Conservation (phyloP, 768 basidiomycete genomes). For the Tricholoma flavovirens region DNA sequence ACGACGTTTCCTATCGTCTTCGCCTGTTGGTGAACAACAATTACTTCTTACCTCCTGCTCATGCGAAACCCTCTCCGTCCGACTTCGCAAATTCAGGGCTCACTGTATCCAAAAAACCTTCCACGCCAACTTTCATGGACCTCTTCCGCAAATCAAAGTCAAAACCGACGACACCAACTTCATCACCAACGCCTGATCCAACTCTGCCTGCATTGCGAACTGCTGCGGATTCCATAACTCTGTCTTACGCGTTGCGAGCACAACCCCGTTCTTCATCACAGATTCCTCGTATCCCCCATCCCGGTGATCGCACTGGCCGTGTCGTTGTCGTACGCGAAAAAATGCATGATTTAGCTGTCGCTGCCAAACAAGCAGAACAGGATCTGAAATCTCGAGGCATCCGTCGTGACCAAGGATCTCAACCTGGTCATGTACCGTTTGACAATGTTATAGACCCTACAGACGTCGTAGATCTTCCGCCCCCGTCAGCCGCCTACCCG, state of each 20-base stretch:
- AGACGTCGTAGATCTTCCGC: constrained; percentile 75
- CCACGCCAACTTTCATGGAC: constrained; percentile 59
- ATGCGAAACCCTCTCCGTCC: constrained; percentile 70
- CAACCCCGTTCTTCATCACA: constrained; percentile 34
- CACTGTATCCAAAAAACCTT: constrained; percentile 39
- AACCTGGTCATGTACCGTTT: constrained; percentile 30
- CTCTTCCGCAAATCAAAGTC: constrained; percentile 66
- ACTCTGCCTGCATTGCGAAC: constrained; percentile 50
- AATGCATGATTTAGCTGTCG: constrained; percentile 62
- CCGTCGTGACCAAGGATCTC: constrained; percentile 40
- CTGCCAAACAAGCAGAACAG: constrained; percentile 71
- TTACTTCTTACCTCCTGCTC: constrained; percentile 85
- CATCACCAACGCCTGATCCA: constrained; percentile 30
- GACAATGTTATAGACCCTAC: constrained; percentile 76
- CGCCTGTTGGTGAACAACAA: constrained; percentile 81
- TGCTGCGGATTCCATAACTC: constrained; percentile 57
- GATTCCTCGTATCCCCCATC: constrained; percentile 29
- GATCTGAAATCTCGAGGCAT: constrained; percentile 57
- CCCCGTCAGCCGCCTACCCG: constrained; percentile 59
- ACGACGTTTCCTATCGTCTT: constrained; percentile 83
- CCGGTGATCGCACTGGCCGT: constrained; percentile 39
- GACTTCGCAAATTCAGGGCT: constrained; percentile 44
- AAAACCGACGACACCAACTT: constrained; percentile 51
- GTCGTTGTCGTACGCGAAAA: constrained; percentile 84
- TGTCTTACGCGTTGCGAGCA: constrained; percentile 29